A percentile compares a stretch with the other conserved stretches of the same genome.
Evolutionary conservation across 495 filamentous ascomycete genomes (phyloP).

Genomic region (Rhizodiscina lignyota): DNA sequence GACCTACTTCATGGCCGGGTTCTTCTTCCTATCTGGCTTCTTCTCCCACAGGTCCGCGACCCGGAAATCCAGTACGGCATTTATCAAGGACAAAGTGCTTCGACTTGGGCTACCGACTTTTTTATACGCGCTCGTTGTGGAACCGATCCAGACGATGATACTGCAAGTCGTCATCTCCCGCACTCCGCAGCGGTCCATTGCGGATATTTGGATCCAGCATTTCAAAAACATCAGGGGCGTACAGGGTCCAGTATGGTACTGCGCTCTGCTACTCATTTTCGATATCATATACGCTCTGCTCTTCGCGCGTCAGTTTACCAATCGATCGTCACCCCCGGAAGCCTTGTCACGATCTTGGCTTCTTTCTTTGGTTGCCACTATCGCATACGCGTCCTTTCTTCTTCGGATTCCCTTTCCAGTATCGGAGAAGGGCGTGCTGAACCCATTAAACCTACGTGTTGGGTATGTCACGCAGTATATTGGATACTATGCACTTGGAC

Average conservation of each 20-base stretch:
- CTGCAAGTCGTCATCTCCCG: too few relatives aligned
- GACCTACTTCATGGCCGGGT: conserved; percentile 8
- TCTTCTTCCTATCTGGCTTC: conserved; percentile 6
- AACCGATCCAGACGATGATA: not conserved
- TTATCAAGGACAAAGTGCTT: conserved; percentile 1
- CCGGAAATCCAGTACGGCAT: not conserved
- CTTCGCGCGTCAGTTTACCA: not conserved
- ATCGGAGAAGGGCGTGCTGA: not conserved
- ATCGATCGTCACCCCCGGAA: not conserved
- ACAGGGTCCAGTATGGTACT: conserved; percentile 9
- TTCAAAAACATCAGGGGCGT: conserved; percentile 3
- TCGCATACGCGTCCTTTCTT: not conserved
- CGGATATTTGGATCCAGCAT: not conserved
- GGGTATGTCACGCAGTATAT: not conserved
- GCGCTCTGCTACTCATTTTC: conserved; percentile 6
- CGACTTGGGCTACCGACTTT: conserved; percentile 5
- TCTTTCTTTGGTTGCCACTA: not conserved
- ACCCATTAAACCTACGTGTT: not conserved
- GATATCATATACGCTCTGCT: conserved; percentile 3
- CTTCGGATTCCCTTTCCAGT: not conserved
- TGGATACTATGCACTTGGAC: not conserved
- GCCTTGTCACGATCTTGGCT: not conserved
- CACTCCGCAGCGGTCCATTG: not conserved
- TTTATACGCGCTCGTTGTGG: conserved; percentile 1
- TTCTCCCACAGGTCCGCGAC: conserved; percentile 2